These are phyloP conservation scores for Wickerhamiella azyma DNA, from an alignment of 805 yeast species.

Conservation along the genomic window DNA sequence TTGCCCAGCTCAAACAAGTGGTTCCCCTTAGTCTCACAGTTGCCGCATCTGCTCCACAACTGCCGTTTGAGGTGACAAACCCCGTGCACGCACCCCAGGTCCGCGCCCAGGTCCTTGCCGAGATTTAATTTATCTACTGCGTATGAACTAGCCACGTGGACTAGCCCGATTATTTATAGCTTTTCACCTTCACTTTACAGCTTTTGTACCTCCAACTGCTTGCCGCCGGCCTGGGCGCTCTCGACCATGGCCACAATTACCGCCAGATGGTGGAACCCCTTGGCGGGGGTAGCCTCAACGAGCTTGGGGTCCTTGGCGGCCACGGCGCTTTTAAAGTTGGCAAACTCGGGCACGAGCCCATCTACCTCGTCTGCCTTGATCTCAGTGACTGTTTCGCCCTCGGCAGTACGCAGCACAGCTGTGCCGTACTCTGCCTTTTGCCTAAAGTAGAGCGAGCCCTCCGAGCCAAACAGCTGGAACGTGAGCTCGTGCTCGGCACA, in stretches of 20 bases:
- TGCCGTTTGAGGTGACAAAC: no score
- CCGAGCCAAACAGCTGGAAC: conserved; percentile 62
- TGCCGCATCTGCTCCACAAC: no score
- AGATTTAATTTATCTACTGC: no score
- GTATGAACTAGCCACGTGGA: no score
- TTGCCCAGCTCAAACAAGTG: no score
- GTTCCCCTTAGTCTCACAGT: no score
- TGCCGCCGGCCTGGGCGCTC: conserved; percentile 37
- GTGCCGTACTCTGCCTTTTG: background rate
- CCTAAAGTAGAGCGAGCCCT: conserved; percentile 55
- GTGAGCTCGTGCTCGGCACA: conserved; percentile 55
- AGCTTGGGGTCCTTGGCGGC: conserved; percentile 43
- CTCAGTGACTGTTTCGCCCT: conserved; percentile 19
- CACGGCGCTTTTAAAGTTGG: conserved; percentile 49
- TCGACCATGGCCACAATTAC: conserved; percentile 74
- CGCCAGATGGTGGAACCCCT: conserved; percentile 86
- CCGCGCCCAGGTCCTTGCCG: no score
- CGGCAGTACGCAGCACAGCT: conserved; percentile 19
- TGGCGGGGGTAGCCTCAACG: conserved; percentile 50
- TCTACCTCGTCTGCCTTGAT: conserved; percentile 30
- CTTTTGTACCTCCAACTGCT: conserved; percentile 23
- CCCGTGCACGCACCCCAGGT: no score
- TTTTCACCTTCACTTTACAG: conserved; percentile 2
- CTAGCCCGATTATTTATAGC: background rate
- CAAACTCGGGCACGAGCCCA: conserved; percentile 44